Evolutionary conservation across 306 rosid genomes (phyloP).

Genomic region (Lagenaria siceraria): DNA sequence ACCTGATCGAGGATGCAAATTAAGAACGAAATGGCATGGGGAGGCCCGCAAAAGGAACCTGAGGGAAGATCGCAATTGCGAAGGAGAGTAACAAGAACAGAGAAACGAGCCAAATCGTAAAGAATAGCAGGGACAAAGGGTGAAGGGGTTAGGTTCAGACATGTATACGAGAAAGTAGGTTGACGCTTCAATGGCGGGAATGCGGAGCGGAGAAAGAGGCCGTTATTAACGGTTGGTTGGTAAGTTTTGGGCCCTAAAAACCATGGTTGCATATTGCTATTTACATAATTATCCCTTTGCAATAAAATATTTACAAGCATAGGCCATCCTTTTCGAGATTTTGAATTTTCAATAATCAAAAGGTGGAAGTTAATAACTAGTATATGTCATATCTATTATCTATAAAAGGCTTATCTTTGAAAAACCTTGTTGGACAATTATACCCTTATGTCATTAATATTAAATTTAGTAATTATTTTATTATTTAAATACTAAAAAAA

Average conservation of each 20-base stretch:
- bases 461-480: too few species aligned
- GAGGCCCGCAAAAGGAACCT: not conserved
- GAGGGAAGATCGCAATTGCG: not conserved
- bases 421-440: too few species aligned
- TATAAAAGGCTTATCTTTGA: too few species aligned
- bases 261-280: not conserved
- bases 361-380: too few species aligned
- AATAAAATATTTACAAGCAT: not conserved
- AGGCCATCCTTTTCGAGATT: not conserved
- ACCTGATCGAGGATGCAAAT: not conserved
- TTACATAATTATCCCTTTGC: not conserved
- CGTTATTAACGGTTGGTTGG: constrained; percentile 3
- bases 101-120: not conserved
- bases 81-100: not conserved
- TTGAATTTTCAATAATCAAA: too few species aligned
- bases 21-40: not conserved
- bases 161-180: constrained; percentile 8
- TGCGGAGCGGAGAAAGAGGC: not conserved
- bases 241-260: not conserved
- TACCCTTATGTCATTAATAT: too few species aligned
- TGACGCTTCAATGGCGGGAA: constrained; percentile 3
- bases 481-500: too few species aligned
- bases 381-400: too few species aligned
- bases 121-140: not conserved
- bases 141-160: not conserved